Base-by-base conservation (phyloP, 768 basidiomycete genomes). In the Naganishia vaughanmartiniae region DNA sequence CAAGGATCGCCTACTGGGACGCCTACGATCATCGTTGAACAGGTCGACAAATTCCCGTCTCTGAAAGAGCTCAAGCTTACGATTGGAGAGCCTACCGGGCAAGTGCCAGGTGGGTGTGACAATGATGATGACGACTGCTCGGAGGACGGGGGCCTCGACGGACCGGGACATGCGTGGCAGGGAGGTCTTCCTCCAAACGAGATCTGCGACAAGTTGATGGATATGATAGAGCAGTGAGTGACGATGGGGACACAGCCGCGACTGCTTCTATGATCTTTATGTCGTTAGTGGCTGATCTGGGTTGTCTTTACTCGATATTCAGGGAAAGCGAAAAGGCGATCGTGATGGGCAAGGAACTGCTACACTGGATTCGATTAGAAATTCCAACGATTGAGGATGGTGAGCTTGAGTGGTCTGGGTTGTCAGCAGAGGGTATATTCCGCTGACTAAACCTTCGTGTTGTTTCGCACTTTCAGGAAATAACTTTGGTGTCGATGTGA, bases 351-450 rank as follows among this genome's bases (percentile, higher is more conserved):
- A 30, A 24, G 28, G 70, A 66, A 17, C 54, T 70, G 0, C 4
- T 30, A n/a, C 36, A 54, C 53, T 70, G 70, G 70, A 5, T 70
- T 4, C 14, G 21, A 53, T 36, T 70, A 11, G 70, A 70, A 57
- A 54, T 66, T 1, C 70, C 70, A 3, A 55, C 26, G 15, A 66
- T 70, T 14, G 70, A 70, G 34, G 70, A 65, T 56, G 70, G 70
- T 69, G 19, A 57, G 42, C 42, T 42, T 42, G 7, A 11, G 7
- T 9, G 2, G 5, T 42, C 14, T 42, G 42, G 42, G 42, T 15
- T 15, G 55, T 54, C 54, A 36, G 11, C 33, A 7, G 54, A 42
- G 7, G 9, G 17, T 42, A 15, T 15, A 2, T 7, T 2, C 9
- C 7, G 14, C 42, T 42, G 17, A 42, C 2, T 15, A 15, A 15